Percentiles rank a stretch among this genome's conserved stretches.
These are phyloP conservation scores for Coriaria nepalensis DNA, from an alignment of 306 rosid species.

Conservation along the genomic window DNA sequence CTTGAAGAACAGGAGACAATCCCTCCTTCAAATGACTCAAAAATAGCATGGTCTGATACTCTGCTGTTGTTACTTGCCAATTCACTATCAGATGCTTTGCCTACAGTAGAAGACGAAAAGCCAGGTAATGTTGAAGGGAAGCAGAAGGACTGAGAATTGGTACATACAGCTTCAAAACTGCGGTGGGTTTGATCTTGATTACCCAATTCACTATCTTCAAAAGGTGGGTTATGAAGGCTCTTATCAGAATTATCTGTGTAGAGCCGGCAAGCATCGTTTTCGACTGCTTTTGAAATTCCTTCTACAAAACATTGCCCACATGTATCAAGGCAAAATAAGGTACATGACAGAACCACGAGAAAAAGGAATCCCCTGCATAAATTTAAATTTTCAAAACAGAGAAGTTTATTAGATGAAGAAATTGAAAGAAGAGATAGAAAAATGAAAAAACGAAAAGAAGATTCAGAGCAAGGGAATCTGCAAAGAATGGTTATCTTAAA, in stretches of 20 bases:
- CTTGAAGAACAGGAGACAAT: constrained; percentile 62
- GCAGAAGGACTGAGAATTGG: constrained; percentile 48
- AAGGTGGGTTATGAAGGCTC: constrained; percentile 18
- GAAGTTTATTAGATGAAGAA: constrained; percentile 14
- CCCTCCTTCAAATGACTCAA: constrained; percentile 59
- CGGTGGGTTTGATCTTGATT: constrained; percentile 18
- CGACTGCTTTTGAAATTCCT: constrained; percentile 29
- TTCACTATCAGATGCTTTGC: constrained; percentile 30
- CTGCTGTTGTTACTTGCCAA: constrained; percentile 45
- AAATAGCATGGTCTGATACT: constrained; percentile 71
- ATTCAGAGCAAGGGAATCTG: too few relatives aligned
- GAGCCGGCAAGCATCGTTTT: constrained; percentile 36
- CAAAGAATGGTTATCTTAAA: too few relatives aligned
- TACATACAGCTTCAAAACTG: constrained; percentile 35
- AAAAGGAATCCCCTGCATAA: constrained; percentile 18
- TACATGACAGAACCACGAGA: constrained; percentile 37
- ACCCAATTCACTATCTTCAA: constrained; percentile 25
- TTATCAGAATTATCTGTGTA: constrained; percentile 21
- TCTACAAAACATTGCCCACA: constrained; percentile 33
- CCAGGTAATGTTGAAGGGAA: constrained; percentile 69
- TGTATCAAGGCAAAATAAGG: constrained; percentile 25
- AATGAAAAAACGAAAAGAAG: too few relatives aligned
- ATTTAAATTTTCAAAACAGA: constrained; percentile 31
- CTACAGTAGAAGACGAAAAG: constrained; percentile 26
- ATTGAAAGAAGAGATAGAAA: neutral